These are phyloP conservation scores for Clavispora carvajalis DNA, from an alignment of 805 yeast genomes.

Conservation along the genomic window DNA sequence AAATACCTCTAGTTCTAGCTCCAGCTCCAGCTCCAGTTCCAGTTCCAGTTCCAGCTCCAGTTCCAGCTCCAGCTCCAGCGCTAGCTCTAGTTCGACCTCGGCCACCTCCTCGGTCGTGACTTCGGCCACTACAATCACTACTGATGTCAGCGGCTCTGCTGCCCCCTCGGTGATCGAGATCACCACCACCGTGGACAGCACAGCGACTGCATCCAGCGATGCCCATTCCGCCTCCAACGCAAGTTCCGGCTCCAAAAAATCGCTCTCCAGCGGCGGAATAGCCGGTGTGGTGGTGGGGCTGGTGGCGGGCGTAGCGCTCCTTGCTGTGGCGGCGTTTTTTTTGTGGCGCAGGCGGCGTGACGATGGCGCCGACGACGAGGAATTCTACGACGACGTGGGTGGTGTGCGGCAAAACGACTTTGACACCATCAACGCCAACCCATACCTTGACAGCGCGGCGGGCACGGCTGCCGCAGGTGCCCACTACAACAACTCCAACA, in stretches of 20 bases:
- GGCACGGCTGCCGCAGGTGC: constrained; percentile 14
- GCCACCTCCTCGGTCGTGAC: constrained; percentile 9
- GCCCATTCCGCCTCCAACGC: neutral
- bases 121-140: constrained; percentile 18
- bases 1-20: constrained; percentile 2
- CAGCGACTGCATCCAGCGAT: constrained; percentile 5
- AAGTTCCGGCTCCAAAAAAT: constrained; percentile 5
- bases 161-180: constrained; percentile 16
- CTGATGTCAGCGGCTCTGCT: constrained; percentile 8
- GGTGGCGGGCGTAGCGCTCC: constrained; percentile 30
- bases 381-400: constrained; percentile 16
- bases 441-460: constrained; percentile 16
- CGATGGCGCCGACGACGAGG: constrained; percentile 36
- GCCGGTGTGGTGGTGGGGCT: constrained; percentile 42
- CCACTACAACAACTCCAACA: constrained; percentile 14
- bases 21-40: constrained; percentile 8
- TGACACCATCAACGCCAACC: constrained; percentile 20
- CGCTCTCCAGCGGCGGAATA: constrained; percentile 35
- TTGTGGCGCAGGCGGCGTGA: constrained; percentile 38
- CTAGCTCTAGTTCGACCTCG: constrained; percentile 9
- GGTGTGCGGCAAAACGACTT: constrained; percentile 19
- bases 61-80: constrained; percentile 7
- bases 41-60: neutral
- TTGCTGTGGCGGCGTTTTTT: constrained; percentile 33
- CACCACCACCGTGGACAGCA: constrained; percentile 17